Evolutionary conservation across 2,329 filamentous ascomycete genomes (phyloP).

Genomic region (Penicillium sumatraense): DNA sequence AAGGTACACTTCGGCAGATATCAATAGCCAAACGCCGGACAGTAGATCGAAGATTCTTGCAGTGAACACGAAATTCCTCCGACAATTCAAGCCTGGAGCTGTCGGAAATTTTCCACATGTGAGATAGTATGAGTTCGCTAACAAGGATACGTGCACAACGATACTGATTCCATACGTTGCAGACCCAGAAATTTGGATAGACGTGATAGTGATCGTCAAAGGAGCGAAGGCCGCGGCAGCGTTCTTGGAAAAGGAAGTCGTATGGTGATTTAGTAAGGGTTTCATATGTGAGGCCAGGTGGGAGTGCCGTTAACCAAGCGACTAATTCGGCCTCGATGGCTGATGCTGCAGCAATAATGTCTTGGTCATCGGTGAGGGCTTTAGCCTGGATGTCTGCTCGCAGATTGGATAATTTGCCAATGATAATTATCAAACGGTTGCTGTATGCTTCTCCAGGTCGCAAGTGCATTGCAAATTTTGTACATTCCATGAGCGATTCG

Average conservation of each 20-base stretch:
- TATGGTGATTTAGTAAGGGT: slow-evolving; percentile 26
- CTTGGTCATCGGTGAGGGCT: slow-evolving; percentile 27
- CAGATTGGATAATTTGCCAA: slow-evolving; percentile 37
- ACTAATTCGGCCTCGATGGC: slow-evolving; percentile 41
- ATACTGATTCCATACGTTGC: slow-evolving; percentile 63
- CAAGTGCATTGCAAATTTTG: slow-evolving; percentile 34
- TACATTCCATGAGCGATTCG: slow-evolving; percentile 36
- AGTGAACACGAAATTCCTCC: slow-evolving; percentile 36
- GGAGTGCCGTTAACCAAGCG: slow-evolving; percentile 35
- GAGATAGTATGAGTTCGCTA: slow-evolving; percentile 53
- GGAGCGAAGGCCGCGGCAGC: slow-evolving; percentile 28
- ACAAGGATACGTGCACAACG: slow-evolving; percentile 62
- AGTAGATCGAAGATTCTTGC: slow-evolving; percentile 32
- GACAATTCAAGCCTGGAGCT: slow-evolving; percentile 25
- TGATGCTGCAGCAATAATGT: slow-evolving; percentile 38
- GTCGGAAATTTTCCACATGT: slow-evolving; percentile 31
- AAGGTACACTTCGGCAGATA: slow-evolving; percentile 45
- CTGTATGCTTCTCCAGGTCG: slow-evolving; percentile 34
- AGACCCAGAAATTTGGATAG: slow-evolving; percentile 60
- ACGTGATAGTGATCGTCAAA: slow-evolving; percentile 61
- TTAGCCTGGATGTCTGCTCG: slow-evolving; percentile 37
- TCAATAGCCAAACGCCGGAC: slow-evolving; percentile 37
- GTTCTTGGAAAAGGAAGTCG: slow-evolving; percentile 42
- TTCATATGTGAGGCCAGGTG: slow-evolving; percentile 33
- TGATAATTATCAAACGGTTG: slow-evolving; percentile 34